Base-by-base conservation (phyloP, 371 early-diverging fungal genomes). In the Paraphysoderma sedebokerense region DNA sequence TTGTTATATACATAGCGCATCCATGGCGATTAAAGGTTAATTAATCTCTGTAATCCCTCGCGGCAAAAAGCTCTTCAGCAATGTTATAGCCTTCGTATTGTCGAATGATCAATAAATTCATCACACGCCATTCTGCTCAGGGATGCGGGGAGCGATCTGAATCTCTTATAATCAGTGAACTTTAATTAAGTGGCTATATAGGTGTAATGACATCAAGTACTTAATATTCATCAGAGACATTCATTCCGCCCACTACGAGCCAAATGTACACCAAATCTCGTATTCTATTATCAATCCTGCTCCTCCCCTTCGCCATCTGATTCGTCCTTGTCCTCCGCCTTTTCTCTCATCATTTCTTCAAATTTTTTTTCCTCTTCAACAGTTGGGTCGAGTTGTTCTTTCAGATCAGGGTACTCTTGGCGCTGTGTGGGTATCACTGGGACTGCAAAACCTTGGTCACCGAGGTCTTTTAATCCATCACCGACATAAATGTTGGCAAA, bases 401-500 rank as follows among this genome's bases (percentile, higher is more conserved):
- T 41, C 20, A 62, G 20, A 29, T 49, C 56, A 19, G 52, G 27
- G 23, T 59, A 70, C 49, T 72, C 72, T 20, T 51, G 50, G 34
- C 58, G 60, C 30, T 70, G 31, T 17, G 54, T 47, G 17, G 66
- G 57, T 42, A 42, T 34, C 0, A 65, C 61, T 1, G 63, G 58
- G 17, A 60, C 40, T 38, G 42, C 23, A 50, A 59, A 17, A 40
- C 35, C 13, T 47, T 51, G 8, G 27, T 46, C 24, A 19, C 57
- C 52, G 2, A 49, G 30, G 23, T 61, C 63, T 28, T 71, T 67
- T 20, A 59, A 49, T 7, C 74, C 74, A 44, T 72, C 65, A 11
- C 74, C 74, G 3, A 73, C 52, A 49, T 73, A 73, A 29, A 73
- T 41, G 53, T 63, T 67, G 20, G 63, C 60, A 52, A 73, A 73